Evolutionary conservation across 768 basidiomycete species (phyloP).

Genomic region (Tephrocybe sp.): DNA sequence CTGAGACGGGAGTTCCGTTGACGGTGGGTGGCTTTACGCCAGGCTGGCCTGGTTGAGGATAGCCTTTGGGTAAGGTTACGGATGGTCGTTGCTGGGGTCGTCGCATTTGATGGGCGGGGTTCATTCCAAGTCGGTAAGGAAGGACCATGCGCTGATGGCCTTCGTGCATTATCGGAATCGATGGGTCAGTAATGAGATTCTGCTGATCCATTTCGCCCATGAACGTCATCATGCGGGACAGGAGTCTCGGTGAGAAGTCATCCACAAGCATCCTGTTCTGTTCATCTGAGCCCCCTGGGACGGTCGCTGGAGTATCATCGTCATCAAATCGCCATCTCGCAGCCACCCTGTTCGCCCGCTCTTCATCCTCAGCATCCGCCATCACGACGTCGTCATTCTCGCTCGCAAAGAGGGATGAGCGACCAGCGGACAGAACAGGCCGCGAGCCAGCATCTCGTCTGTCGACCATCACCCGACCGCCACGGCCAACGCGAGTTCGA

Average conservation of each 20-base stretch:
- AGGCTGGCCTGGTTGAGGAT: slow-evolving; percentile 12
- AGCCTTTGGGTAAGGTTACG: slow-evolving; percentile 13
- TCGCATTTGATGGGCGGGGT: slow-evolving; percentile 27
- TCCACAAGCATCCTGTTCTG: slow-evolving; percentile 68
- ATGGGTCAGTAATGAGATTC: slow-evolving; percentile 48
- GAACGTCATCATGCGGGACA: slow-evolving; percentile 54
- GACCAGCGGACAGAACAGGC: slow-evolving; percentile 19
- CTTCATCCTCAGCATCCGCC: slow-evolving; percentile 29
- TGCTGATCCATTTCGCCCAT: slow-evolving; percentile 54
- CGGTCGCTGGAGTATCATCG: slow-evolving; percentile 57
- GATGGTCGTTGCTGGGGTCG: slow-evolving; percentile 20
- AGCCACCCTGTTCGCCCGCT: slow-evolving; percentile 32
- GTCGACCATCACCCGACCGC: slow-evolving; percentile 76
- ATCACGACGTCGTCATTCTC: slow-evolving; percentile 26
- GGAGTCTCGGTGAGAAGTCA: slow-evolving; percentile 62
- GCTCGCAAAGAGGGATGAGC: slow-evolving; percentile 26
- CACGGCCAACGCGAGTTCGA: slow-evolving; percentile 79
- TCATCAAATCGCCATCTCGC: slow-evolving; percentile 70
- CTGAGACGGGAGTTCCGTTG: slow-evolving; percentile 54
- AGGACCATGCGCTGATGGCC: slow-evolving; percentile 49
- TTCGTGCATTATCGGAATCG: slow-evolving; percentile 41
- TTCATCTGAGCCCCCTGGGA: slow-evolving; percentile 62
- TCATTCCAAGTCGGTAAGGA: slow-evolving; percentile 48
- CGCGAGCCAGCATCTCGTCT: slow-evolving; percentile 44
- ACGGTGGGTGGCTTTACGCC: slow-evolving; percentile 12